phyloP scores from a whole-genome alignment of 345 rosid genomes.

The Camelina sativa region DNA sequence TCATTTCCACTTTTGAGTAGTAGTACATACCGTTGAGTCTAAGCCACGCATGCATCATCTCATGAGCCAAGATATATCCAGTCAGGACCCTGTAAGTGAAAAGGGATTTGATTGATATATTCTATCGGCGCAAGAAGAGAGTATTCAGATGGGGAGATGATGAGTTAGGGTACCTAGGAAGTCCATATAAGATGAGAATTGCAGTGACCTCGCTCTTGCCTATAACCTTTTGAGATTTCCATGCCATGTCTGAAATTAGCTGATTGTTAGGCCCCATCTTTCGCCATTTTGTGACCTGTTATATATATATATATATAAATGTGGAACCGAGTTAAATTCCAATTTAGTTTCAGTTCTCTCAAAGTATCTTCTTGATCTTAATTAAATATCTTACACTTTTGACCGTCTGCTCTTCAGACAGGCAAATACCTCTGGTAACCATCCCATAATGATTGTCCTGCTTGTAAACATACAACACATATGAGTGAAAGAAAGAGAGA shows the following conservation, averaged over 20 bases:
- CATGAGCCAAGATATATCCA: slow-evolving; percentile 90
- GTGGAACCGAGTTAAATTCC: slow-evolving; percentile 21
- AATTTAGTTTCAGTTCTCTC: neutral
- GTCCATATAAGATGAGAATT: slow-evolving; percentile 86
- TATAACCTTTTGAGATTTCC: slow-evolving; percentile 61
- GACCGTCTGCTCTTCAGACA: slow-evolving; percentile 78
- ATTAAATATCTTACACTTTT: slow-evolving; percentile 54
- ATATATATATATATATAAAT: neutral
- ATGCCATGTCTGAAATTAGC: slow-evolving; percentile 50
- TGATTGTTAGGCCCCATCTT: slow-evolving; percentile 57
- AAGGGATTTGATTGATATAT: slow-evolving; percentile 1
- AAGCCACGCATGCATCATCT: slow-evolving; percentile 99
- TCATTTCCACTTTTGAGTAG: neutral
- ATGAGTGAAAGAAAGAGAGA: slow-evolving; percentile 7
- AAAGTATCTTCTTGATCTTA: neutral
- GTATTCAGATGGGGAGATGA: neutral
- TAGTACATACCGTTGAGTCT: slow-evolving; percentile 69
- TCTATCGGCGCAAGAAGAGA: neutral
- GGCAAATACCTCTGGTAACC: slow-evolving; percentile 87
- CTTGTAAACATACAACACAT: slow-evolving; percentile 1
- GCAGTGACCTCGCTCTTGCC: slow-evolving; percentile 88
- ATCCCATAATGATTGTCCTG: slow-evolving; percentile 80
- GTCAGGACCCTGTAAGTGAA: slow-evolving; percentile 64
- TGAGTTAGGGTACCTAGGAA: slow-evolving; percentile 65
- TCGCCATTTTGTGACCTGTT: slow-evolving; percentile 50